A percentile compares a stretch with the other conserved stretches of the same genome.
phyloP scores from a whole-genome alignment of 2,329 filamentous ascomycete genomes.

The Sordariomycetes sp. region DNA sequence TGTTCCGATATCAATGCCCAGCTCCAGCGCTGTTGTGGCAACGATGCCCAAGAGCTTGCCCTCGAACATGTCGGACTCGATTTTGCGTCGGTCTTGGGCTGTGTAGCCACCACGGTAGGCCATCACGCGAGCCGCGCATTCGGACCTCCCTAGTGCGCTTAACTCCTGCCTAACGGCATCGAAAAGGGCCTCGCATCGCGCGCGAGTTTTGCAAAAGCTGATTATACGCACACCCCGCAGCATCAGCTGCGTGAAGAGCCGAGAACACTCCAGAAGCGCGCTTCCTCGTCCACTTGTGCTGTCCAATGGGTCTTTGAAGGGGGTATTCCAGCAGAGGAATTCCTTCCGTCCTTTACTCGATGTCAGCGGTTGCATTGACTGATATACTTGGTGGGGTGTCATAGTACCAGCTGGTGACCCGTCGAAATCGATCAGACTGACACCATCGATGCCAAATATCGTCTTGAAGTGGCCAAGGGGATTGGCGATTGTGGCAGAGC shows the following conservation, averaged over 20 bases:
- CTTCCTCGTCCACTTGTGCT: slow-evolving; percentile 78
- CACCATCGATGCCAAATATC: slow-evolving; percentile 80
- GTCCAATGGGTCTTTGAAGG: slow-evolving; percentile 81
- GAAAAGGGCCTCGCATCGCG: slow-evolving; percentile 78
- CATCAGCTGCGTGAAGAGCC: slow-evolving; percentile 82
- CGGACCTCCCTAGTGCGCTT: slow-evolving; percentile 57
- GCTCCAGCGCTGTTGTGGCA: slow-evolving; percentile 82
- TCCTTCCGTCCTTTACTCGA: slow-evolving; percentile 61
- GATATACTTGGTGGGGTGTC: background rate
- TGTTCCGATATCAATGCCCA: slow-evolving; percentile 91
- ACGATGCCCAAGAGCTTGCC: slow-evolving; percentile 88
- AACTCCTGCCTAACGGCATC: slow-evolving; percentile 72
- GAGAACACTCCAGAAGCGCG: slow-evolving; percentile 74
- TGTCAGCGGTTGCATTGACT: background rate
- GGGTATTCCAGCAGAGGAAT: slow-evolving; percentile 96
- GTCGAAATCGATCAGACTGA: slow-evolving; percentile 78
- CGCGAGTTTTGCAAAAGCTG: slow-evolving; percentile 80
- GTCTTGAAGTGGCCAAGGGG: slow-evolving; percentile 84
- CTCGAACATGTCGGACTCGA: slow-evolving; percentile 95
- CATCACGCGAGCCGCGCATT: slow-evolving; percentile 76
- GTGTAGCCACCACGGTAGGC: slow-evolving; percentile 94
- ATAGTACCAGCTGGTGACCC: slow-evolving; percentile 63
- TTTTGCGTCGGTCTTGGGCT: slow-evolving; percentile 74
- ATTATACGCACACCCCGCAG: slow-evolving; percentile 84
- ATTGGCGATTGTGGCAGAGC: slow-evolving; percentile 92